A percentile compares a stretch with the other conserved stretches of the same genome.
phyloP scores from a whole-genome alignment of 768 basidiomycete genomes.

The Russula sp. region DNA sequence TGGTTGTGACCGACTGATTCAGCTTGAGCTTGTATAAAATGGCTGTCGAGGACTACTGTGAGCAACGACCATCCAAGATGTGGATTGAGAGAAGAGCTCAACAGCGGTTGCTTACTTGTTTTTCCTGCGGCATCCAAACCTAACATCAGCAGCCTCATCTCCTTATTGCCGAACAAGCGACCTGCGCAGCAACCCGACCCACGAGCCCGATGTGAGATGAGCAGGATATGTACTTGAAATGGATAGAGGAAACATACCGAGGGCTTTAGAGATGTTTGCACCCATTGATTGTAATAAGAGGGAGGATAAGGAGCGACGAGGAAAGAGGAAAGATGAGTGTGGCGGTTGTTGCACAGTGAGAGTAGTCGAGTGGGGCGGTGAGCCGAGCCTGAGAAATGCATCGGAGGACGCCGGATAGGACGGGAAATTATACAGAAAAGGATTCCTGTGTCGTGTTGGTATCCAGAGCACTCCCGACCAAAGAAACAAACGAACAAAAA shows the following conservation, averaged over 20 bases:
- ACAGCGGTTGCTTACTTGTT: conserved; percentile 61
- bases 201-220: conserved; percentile 3
- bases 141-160: conserved; percentile 96
- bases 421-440: not conserved
- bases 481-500: no score
- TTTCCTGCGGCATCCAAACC: conserved; percentile 98
- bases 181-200: conserved; percentile 39
- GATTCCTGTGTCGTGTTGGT: no score
- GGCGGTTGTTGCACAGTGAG: not conserved
- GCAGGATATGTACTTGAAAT: not conserved
- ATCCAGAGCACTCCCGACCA: not conserved
- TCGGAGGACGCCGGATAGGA: conserved; percentile 1
- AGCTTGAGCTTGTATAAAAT: conserved; percentile 99
- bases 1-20: conserved; percentile 97
- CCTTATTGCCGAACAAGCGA: conserved; percentile 96
- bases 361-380: not conserved
- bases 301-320: conserved; percentile 58
- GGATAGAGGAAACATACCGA: conserved; percentile 41
- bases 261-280: conserved; percentile 78
- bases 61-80: not conserved
- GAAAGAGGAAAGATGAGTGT: conserved; percentile 22
- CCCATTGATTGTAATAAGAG: conserved; percentile 52
- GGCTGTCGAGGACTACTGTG: conserved; percentile 41
- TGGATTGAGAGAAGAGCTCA: conserved; percentile 12
- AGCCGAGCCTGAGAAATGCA: not conserved